Evolutionary conservation across 2,329 filamentous ascomycete genomes (phyloP).

Genomic region (Apiospora rasikravindrae): DNA sequence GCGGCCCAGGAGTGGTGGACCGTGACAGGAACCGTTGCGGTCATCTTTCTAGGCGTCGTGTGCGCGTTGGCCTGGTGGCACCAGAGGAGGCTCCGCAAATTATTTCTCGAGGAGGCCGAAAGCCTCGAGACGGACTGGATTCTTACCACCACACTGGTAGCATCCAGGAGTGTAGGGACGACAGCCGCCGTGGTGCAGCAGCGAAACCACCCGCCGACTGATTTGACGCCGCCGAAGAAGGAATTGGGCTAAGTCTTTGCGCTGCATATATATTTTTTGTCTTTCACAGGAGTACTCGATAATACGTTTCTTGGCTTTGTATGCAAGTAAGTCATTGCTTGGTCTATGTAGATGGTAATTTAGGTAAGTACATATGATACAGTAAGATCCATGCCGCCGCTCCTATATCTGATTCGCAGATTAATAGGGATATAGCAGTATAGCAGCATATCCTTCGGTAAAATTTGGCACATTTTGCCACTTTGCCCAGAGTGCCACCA

Average conservation of each 20-base stretch:
- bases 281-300: not conserved
- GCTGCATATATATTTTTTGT: not conserved
- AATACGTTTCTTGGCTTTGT: not conserved
- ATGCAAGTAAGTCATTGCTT: not conserved
- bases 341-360: not conserved
- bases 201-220: not conserved
- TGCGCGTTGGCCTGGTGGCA: conserved; percentile 41
- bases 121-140: conserved; percentile 27
- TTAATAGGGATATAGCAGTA: not conserved
- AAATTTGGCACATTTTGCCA: not conserved
- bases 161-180: not conserved
- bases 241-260: not conserved
- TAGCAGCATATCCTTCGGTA: not conserved
- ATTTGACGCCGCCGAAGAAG: not conserved
- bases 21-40: conserved; percentile 31
- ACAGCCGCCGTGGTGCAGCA: not conserved
- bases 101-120: conserved; percentile 37
- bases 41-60: conserved; percentile 33
- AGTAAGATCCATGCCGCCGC: not conserved
- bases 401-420: not conserved
- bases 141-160: not conserved
- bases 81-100: conserved; percentile 36
- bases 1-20: conserved; percentile 37
- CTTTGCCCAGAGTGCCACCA: not conserved
- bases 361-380: conserved; percentile 9